Conservation (phyloP, 768 basidiomycete genomes). For the Phylloporus scabripes region DNA sequence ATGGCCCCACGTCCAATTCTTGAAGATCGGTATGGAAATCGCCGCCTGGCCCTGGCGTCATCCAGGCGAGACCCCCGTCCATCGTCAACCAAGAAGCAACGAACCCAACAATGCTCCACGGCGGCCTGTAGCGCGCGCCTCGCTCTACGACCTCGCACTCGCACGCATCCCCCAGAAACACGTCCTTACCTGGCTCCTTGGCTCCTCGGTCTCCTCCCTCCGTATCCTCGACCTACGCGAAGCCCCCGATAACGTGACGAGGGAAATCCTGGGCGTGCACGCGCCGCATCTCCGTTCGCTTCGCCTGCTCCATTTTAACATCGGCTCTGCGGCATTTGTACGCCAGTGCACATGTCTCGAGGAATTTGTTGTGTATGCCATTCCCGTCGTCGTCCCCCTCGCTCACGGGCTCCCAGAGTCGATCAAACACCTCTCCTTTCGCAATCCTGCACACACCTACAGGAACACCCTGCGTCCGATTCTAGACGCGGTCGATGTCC, state of each 20-base stretch:
- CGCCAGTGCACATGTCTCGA: slow-evolving; percentile 34
- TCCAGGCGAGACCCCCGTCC: slow-evolving; percentile 10
- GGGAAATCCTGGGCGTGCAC: slow-evolving; percentile 25
- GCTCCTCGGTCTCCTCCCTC: slow-evolving; percentile 30
- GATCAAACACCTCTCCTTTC: slow-evolving; percentile 38
- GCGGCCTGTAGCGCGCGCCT: slow-evolving; percentile 11
- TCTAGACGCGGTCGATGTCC: slow-evolving; percentile 27
- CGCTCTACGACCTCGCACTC: slow-evolving; percentile 39
- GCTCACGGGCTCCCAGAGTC: slow-evolving; percentile 30
- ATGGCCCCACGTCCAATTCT: slow-evolving; percentile 35
- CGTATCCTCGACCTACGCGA: slow-evolving; percentile 40
- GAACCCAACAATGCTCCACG: too few relatives aligned
- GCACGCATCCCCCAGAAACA: slow-evolving; percentile 29
- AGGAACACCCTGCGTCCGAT: slow-evolving; percentile 25
- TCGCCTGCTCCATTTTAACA: slow-evolving; percentile 35
- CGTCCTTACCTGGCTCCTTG: slow-evolving; percentile 38
- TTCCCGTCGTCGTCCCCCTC: slow-evolving; percentile 33
- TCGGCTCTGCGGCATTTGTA: slow-evolving; percentile 30
- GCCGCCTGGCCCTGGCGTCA: slow-evolving; percentile 30
- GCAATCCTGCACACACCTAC: slow-evolving; percentile 24
- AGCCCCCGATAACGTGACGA: slow-evolving; percentile 22
- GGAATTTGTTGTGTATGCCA: slow-evolving; percentile 34
- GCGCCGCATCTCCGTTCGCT: slow-evolving; percentile 39
- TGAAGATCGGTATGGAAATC: slow-evolving; percentile 36
- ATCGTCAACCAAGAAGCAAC: slow-evolving; percentile 1